Evolutionary conservation across 192 early-diverging fungal genomes (phyloP).

Genomic region (Obelidium mucronatum): DNA sequence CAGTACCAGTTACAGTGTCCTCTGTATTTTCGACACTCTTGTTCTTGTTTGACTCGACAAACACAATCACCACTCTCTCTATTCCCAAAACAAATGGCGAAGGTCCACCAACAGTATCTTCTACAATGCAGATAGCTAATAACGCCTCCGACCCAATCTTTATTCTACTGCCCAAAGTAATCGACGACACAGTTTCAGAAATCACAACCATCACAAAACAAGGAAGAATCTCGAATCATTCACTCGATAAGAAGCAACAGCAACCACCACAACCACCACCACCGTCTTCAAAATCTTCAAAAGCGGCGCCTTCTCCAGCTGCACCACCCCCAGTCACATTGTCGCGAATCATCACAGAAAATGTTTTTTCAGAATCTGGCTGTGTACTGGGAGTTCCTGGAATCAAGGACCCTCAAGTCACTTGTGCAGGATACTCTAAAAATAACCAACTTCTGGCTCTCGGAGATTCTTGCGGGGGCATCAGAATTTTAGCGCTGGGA

Average conservation of each 20-base stretch:
- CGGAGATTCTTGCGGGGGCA: slow-evolving; percentile 18
- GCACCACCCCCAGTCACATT: not conserved
- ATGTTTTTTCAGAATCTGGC: not conserved
- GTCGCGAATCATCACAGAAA: not conserved
- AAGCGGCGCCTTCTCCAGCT: no score
- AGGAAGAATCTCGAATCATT: no score
- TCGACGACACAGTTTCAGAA: not conserved
- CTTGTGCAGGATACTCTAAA: not conserved
- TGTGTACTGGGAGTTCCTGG: slow-evolving; percentile 12
- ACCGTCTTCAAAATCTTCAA: no score
- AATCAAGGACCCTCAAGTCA: not conserved
- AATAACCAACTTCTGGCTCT: not conserved
- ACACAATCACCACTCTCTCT: not conserved
- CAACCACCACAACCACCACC: no score
- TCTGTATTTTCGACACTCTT: not conserved
- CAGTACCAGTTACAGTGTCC: not conserved
- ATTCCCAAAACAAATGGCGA: not conserved
- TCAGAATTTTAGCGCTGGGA: no score
- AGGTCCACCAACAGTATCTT: not conserved
- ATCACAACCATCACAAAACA: not conserved
- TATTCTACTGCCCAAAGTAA: not conserved
- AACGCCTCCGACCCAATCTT: not conserved
- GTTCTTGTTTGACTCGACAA: not conserved
- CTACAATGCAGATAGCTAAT: not conserved
- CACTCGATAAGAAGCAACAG: no score